These are phyloP conservation scores for Hypoxylon fragiforme DNA, from an alignment of 495 filamentous ascomycete genomes.

Conservation along the genomic window DNA sequence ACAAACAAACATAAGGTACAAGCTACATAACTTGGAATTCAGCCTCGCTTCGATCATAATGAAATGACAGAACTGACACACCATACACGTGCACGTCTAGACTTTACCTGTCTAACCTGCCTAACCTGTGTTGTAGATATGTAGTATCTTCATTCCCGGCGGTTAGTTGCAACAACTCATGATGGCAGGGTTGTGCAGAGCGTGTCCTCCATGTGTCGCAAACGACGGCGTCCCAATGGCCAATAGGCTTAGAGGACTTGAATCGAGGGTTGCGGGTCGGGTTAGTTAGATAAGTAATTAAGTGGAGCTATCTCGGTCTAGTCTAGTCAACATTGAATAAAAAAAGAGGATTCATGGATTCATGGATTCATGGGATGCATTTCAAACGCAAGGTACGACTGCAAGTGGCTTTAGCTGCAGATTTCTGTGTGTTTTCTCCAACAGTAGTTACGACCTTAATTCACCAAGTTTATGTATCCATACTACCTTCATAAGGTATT, in stretches of 20 bases:
- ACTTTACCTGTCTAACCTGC: too few species aligned
- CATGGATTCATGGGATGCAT: conserved; percentile 17
- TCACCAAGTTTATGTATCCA: conserved; percentile 12
- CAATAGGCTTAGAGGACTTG: conserved; percentile 13
- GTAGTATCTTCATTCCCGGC: too few species aligned
- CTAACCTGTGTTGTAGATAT: too few species aligned
- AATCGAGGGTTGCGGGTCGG: conserved; percentile 17
- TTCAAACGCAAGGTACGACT: conserved; percentile 36
- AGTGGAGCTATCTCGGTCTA: conserved; percentile 14
- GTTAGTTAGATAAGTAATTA: conserved; percentile 8
- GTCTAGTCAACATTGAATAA: too few species aligned
- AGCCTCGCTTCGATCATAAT: background rate
- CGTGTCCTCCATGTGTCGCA: conserved; percentile 15
- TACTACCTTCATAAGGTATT: too few species aligned
- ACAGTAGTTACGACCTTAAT: conserved; percentile 13
- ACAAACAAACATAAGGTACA: too few species aligned
- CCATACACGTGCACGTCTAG: too few species aligned
- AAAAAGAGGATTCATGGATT: too few species aligned
- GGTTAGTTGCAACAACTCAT: conserved; percentile 21
- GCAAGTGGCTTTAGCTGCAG: conserved; percentile 23
- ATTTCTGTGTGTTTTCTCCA: conserved; percentile 11
- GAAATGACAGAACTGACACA: too few species aligned
- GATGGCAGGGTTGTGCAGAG: conserved; percentile 17
- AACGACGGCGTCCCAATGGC: conserved; percentile 9
- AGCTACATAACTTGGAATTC: too few species aligned